These are phyloP conservation scores for Spizellomyces sp. DNA, from an alignment of 192 early-diverging fungal species.

Conservation along the genomic window DNA sequence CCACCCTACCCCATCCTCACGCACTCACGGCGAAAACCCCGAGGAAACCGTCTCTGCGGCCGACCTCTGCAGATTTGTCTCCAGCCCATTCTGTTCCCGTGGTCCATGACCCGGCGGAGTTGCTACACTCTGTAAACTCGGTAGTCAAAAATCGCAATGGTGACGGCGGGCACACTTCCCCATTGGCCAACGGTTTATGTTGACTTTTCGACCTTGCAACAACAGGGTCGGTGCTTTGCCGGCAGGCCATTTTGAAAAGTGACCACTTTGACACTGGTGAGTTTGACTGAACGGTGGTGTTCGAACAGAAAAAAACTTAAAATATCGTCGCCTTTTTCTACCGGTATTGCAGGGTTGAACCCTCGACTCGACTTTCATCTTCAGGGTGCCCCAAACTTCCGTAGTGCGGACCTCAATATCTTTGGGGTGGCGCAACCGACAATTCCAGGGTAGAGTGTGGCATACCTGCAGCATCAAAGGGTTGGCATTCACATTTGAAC, in stretches of 20 bases:
- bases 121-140: conserved; percentile 43
- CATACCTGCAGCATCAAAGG: background rate
- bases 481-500: background rate
- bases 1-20: background rate
- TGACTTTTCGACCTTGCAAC: background rate
- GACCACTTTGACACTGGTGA: conserved; percentile 56
- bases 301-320: background rate
- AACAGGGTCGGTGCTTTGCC: conserved; percentile 45
- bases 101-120: conserved; percentile 20
- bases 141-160: conserved; percentile 55
- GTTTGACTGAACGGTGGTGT: background rate
- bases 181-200: background rate
- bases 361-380: conserved; percentile 59
- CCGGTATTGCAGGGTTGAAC: conserved; percentile 25
- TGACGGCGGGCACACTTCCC: too few species aligned
- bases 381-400: conserved; percentile 70
- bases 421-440: conserved; percentile 69
- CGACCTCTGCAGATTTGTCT: background rate
- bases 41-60: background rate
- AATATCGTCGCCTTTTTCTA: background rate
- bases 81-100: background rate
- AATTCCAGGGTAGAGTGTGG: conserved; percentile 17
- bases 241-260: conserved; percentile 59
- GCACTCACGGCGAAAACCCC: background rate
- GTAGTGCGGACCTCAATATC: conserved; percentile 58